Evolutionary conservation across 2,329 filamentous ascomycete species (phyloP).

Genomic region (Arthrobotrys conoides): DNA sequence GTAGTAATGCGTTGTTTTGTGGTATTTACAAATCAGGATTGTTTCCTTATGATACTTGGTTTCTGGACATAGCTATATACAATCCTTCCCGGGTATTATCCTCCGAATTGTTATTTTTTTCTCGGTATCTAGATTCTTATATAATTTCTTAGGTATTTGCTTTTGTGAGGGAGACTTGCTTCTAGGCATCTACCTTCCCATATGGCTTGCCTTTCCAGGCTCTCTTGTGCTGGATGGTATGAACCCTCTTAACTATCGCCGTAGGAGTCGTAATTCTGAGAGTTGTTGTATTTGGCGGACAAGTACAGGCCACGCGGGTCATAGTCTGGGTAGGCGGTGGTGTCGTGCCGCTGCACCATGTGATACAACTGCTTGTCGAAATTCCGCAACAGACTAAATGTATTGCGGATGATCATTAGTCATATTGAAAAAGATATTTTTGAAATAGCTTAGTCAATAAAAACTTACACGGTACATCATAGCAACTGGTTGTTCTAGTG

Average conservation of each 20-base stretch:
- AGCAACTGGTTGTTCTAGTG: neutral
- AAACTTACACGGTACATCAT: conserved; percentile 3
- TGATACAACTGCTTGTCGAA: neutral
- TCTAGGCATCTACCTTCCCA: neutral
- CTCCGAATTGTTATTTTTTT: no score
- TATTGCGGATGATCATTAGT: neutral
- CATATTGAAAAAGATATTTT: neutral
- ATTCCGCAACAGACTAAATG: neutral
- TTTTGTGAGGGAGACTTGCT: neutral
- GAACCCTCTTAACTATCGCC: neutral
- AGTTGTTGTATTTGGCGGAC: conserved; percentile 10
- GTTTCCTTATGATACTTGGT: no score
- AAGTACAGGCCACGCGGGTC: neutral
- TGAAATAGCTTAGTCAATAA: neutral
- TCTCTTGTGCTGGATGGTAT: neutral
- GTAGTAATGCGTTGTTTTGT: conserved; percentile 9
- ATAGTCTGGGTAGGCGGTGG: neutral
- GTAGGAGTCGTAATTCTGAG: neutral
- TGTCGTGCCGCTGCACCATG: neutral
- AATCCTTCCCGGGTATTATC: no score
- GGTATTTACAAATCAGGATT: no score
- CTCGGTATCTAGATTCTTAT: no score
- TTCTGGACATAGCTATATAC: no score
- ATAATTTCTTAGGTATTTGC: no score
- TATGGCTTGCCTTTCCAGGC: conserved; percentile 3